A percentile compares a stretch with the other conserved stretches of the same genome.
Evolutionary conservation across 2,329 filamentous ascomycete species (phyloP).

Genomic region (Cladophialophora bantiana): DNA sequence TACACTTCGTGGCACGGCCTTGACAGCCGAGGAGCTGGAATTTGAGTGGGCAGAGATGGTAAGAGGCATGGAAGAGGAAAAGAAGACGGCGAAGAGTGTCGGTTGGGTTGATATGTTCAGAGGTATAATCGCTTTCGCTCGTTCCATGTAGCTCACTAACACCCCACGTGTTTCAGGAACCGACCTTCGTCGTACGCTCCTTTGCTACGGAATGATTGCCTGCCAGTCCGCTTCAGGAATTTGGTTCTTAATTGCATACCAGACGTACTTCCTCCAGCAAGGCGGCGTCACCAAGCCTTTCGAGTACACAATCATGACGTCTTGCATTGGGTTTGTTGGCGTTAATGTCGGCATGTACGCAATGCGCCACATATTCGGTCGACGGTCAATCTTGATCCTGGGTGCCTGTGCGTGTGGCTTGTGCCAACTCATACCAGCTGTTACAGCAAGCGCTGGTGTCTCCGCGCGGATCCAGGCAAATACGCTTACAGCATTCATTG

Average conservation of each 20-base stretch:
- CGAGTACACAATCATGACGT: slow-evolving; percentile 59
- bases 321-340: slow-evolving; percentile 58
- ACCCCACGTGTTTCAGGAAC: slow-evolving; percentile 44
- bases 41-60: slow-evolving; percentile 36
- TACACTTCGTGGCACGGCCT: slow-evolving; percentile 17
- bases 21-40: slow-evolving; percentile 27
- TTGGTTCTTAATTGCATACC: slow-evolving; percentile 61
- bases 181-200: slow-evolving; percentile 57
- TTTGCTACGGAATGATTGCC: slow-evolving; percentile 59
- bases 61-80: slow-evolving; percentile 34
- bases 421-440: slow-evolving; percentile 56
- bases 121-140: slow-evolving; percentile 13
- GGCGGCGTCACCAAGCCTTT: slow-evolving; percentile 56
- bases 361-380: slow-evolving; percentile 57
- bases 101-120: slow-evolving; percentile 34
- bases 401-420: slow-evolving; percentile 54
- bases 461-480: slow-evolving; percentile 38
- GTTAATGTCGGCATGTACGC: slow-evolving; percentile 59
- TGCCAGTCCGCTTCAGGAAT: slow-evolving; percentile 55
- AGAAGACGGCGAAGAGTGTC: slow-evolving; percentile 30
- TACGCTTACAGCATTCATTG: slow-evolving; percentile 46
- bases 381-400: slow-evolving; percentile 57
- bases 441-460: slow-evolving; percentile 44
- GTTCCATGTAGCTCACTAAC: neutral
- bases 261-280: slow-evolving; percentile 52